Evolutionary conservation across 2,329 filamentous ascomycete species (phyloP), one percentile per base, ranked within the genome.

Genomic region (Fusarium siculi): DNA sequence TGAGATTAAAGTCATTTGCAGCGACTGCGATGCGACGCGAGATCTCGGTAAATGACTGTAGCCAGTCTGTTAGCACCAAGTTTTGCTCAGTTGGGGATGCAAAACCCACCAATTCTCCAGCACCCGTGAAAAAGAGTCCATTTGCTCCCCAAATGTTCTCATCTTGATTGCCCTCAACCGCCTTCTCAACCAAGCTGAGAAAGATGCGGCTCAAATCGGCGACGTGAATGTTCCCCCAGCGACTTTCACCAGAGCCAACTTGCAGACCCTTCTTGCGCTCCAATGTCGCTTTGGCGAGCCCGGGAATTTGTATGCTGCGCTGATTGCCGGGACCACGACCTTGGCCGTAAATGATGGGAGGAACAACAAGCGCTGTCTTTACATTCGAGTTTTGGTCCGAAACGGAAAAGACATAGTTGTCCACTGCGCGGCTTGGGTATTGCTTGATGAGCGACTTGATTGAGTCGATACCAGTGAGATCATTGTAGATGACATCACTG

Each of bases 261-360:
- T 72, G 75, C 0, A 83, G 60, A 7, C 76, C 80, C n/a, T 75
- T 70, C 3, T 76, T 72, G 9, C 74, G 68, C 55, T 80, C 46
- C n/a, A 85, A 56, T 1, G 79, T 80, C 6, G 47, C 50, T 25
- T 47, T 63, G 3, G 61, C 66, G 11, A 75, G 43, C 4, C 50
- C 76, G 0, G 83, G 84, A n/a, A 84, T 75, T 67, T 85, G 83
- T 1, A 84, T 78, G 62, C 82, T 85, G 11, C 82, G 77, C 67
- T 79, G 76, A 54, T 84, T 84, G 6, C 76, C 72, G 0, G 80
- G 78, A 0, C 84, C 83, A 25, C 77, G 58, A 7, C 82, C 84
- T 23, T 70, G 50, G 7, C 84, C 83, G 54, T 84, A 84, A 55
- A 84, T 82, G 1, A 81, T 77, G 15, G 82, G 81, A 11, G 79